Base-by-base conservation (phyloP, 192 early-diverging fungal species). In the Coemansia sp. region DNA sequence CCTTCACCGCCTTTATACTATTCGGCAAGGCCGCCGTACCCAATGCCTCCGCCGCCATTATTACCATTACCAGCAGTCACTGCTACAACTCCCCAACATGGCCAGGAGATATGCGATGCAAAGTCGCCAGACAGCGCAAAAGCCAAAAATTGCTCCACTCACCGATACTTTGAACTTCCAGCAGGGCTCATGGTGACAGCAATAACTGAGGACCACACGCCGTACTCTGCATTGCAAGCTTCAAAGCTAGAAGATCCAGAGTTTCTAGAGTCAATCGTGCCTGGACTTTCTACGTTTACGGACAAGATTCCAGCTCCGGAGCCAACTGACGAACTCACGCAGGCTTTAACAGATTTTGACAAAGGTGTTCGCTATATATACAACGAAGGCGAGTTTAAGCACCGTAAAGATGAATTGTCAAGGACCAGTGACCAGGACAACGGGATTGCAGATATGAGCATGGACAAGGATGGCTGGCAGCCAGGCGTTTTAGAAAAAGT, bases 381-480 rank as follows among this genome's bases (percentile, higher is more conserved):
- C 65, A 51, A 65, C 2, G 67, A 79, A 22, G 62, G 37, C 21
- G 76, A 79, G 22, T 69, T 66, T 41, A 57, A 51, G 14, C 56
- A 67, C 25, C 37, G 61, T 10, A 60, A 47, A 5, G 53, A 65
- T 14, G 59, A 57, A 8, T 45, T 62, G 19, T 50, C 50, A 22
- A 2, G 12, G 19, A 19, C 53, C 23, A 22, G 23, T 17, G 21
- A 19, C 1, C 49, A 24, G 39, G 52, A 24, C 8, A n/a, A 41
- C 23, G 43, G 14, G 7, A 35, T 19, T 23, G 66, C 22, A 11
- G 32, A 49, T 1, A 14, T 69, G 3, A 12, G 11, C 6, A 73
- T 79, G 45, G 76, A 79, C 25, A 58, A 15, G 17, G 71, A 79
- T 2, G 76, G 76, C 0, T 79, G 76, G 76, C 25, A 32, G 22